These are phyloP conservation scores for Teunomyces barrocoloradensis DNA, from an alignment of 805 yeast species.

Conservation along the genomic window DNA sequence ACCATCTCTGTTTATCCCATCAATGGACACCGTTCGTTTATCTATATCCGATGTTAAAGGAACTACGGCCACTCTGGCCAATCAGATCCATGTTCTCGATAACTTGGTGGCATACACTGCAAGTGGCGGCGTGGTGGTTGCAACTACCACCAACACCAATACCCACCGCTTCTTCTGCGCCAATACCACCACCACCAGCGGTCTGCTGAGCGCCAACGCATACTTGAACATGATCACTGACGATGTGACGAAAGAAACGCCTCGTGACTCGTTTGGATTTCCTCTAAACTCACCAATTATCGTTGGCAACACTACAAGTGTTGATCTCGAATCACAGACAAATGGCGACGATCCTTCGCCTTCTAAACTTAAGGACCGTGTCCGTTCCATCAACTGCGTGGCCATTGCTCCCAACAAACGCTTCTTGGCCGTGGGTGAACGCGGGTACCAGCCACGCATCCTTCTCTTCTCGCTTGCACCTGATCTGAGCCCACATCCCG, in stretches of 20 bases:
- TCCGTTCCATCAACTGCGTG: conserved; percentile 55
- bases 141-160: conserved; percentile 25
- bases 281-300: conserved; percentile 24
- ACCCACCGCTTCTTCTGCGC: conserved; percentile 55
- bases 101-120: conserved; percentile 52
- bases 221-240: conserved; percentile 24
- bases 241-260: conserved; percentile 7
- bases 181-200: conserved; percentile 18
- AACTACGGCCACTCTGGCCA: conserved; percentile 43
- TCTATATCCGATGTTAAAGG: conserved; percentile 32
- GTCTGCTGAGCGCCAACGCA: conserved; percentile 21
- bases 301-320: conserved; percentile 12
- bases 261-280: conserved; percentile 36
- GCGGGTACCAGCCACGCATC: conserved; percentile 67
- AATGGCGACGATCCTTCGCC: conserved; percentile 12
- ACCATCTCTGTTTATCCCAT: neutral
- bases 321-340: conserved; percentile 7
- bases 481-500: conserved; percentile 46
- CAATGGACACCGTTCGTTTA: neutral
- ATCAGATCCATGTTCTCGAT: conserved; percentile 40
- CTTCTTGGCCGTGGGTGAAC: conserved; percentile 66
- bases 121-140: conserved; percentile 59
- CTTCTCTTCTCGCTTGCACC: conserved; percentile 56
- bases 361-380: conserved; percentile 36
- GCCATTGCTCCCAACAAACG: conserved; percentile 54